phyloP scores from a whole-genome alignment of 139 green algal genomes.

The Pleodorina starrii region DNA sequence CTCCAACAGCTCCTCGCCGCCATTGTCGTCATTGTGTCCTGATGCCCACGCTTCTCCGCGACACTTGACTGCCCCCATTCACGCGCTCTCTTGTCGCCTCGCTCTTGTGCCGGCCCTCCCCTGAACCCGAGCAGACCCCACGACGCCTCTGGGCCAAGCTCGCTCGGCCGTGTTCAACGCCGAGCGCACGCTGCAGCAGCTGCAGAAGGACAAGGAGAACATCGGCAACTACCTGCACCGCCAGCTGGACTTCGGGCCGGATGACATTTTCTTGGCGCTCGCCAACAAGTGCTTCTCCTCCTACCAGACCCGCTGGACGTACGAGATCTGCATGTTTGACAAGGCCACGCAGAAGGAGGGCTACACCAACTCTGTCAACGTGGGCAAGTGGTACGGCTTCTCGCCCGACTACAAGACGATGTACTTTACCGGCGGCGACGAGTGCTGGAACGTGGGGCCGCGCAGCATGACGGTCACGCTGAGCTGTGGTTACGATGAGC shows the following conservation, averaged over 20 bases:
- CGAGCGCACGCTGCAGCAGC: background rate
- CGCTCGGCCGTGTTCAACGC: background rate
- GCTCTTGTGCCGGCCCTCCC: too few relatives aligned
- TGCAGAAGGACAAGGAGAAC: slow-evolving; percentile 38
- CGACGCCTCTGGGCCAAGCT: slow-evolving; percentile 3
- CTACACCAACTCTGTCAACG: slow-evolving; percentile 57
- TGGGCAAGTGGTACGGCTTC: slow-evolving; percentile 83
- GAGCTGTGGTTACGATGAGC: slow-evolving; percentile 75
- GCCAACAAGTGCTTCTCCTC: slow-evolving; percentile 41
- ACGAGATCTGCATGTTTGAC: slow-evolving; percentile 80
- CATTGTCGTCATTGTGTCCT: too few relatives aligned
- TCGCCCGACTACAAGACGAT: slow-evolving; percentile 61
- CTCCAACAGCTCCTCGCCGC: too few relatives aligned
- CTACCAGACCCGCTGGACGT: slow-evolving; percentile 48
- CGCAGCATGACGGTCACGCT: slow-evolving; percentile 78
- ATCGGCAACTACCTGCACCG: slow-evolving; percentile 38
- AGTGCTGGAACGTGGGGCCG: slow-evolving; percentile 81
- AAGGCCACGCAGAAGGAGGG: slow-evolving; percentile 78
- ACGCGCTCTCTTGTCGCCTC: too few relatives aligned
- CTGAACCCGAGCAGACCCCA: too few relatives aligned
- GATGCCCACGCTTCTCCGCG: too few relatives aligned
- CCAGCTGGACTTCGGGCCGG: slow-evolving; percentile 47
- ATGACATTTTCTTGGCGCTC: slow-evolving; percentile 48
- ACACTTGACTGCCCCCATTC: too few relatives aligned
- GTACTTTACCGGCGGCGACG: slow-evolving; percentile 68